Base-by-base conservation (phyloP, 352 stramenopile species). In the Phytophthora ramorum region DNA sequence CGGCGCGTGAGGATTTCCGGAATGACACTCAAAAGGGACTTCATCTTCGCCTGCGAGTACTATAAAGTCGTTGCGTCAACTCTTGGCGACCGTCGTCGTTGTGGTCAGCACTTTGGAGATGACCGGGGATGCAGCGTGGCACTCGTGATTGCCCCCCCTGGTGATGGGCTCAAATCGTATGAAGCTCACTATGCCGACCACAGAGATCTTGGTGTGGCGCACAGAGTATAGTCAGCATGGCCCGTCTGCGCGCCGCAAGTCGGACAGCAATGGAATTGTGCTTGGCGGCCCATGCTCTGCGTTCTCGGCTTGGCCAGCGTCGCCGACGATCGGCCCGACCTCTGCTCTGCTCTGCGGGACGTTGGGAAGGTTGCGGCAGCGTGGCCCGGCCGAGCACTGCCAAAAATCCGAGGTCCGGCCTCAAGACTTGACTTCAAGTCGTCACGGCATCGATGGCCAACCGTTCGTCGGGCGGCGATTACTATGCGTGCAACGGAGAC, bases 351-450 rank as follows among this genome's bases (percentile, higher is more conserved):
- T 58, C 22, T 59, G 26, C 8, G 6, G 17, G 30, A 49, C 4
- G 56, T 53, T 43, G 56, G 56, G 63, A 60, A 71, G 19, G 56
- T 61, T 71, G 63, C 63, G 43, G 50, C 63, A 61, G 26, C 59
- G 22, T 24, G 22, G 22, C 22, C 22, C 26, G 2, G 4, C 53
- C 26, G 26, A 32, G 26, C 26, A 32, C 34, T 47, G 37, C 19
- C 34, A 58, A 68, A 56, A 64, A 64, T 58, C 57, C 57, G 19
- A 32, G 24, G n/a, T 38, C 37, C 9, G 20, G 26, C 34, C 7
- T 1, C 17, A 32, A 16, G 4, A 45, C 38, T 45, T 45, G 38
- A 40, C 1, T 8, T 40, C 34, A 40, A 40, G 34, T 40, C 34
- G 34, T 40, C 34, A 40, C 34, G 32, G 9, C 10, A 38, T 16